Base-by-base conservation (phyloP, 371 early-diverging fungal species). In the Mortierella sp. region DNA sequence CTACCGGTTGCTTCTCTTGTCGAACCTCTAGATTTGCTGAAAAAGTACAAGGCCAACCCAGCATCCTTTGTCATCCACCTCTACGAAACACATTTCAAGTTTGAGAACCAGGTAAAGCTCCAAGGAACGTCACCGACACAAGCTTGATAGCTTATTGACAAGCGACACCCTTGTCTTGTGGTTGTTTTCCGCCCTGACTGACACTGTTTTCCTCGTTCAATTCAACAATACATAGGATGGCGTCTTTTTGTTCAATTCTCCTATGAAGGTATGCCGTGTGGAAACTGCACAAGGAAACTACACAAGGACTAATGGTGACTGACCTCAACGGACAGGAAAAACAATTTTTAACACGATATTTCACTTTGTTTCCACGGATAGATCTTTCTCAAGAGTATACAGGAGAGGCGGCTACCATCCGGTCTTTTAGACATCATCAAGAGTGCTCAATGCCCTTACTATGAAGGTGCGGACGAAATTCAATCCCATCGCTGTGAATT, bases 1-100 rank as follows among this genome's bases (percentile, higher is more conserved):
- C 19, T 8, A 29, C 24, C 6, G 2, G 29, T 66, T 40, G 4
- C 31, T 53, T 48, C 37, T 66, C 22, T 39, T 26, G 9, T 53
- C 31, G 7, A 22, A 8, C 14, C 14, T 40, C 14, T 73, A 85
- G 91, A 87, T 73, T 63, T 91, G 24, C 61, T 91, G 41, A 70
- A 80, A 65, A 87, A 86, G 37, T 86, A 91, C 71, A 76, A 78
- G 24, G 66, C 81, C 40, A 86, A 86, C 43, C 88, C 90, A 66
- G 87, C 90, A 9, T 91, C 92, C 0, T 82, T 91, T 39, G 79
- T 87, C 58, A 80, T 91, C 24, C 92, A 90, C 70, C 83, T 91
- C 43, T 91, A 91, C 77, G 86, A 89, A 26, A 91, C 92, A 1
- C 90, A 91, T 73, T 91, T 91, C 70, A 90, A 90, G 76, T 91